Conservation (phyloP, 2,329 filamentous ascomycete species). For the Cercospora sp. region DNA sequence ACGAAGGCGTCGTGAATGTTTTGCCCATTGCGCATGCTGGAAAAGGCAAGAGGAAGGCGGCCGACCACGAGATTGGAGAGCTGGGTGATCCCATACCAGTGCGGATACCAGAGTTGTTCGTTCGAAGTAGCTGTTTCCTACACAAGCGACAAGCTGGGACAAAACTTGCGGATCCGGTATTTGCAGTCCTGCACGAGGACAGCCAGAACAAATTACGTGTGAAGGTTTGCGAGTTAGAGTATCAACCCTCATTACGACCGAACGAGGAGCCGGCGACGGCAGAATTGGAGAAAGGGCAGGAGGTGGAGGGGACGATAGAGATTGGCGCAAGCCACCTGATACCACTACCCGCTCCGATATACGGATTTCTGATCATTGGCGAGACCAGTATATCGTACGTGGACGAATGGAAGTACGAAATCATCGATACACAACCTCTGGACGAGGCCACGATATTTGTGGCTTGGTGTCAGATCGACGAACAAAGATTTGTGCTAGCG, state of each 20-base stretch:
- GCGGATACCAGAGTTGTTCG: conserved; percentile 66
- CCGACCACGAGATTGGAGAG: conserved; percentile 55
- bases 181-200: conserved; percentile 68
- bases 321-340: conserved; percentile 63
- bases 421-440: conserved; percentile 64
- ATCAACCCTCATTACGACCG: conserved; percentile 47
- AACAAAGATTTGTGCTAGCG: conserved; percentile 78
- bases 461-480: conserved; percentile 85
- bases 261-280: conserved; percentile 52
- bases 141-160: conserved; percentile 50
- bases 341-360: conserved; percentile 59
- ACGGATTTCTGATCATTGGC: conserved; percentile 50
- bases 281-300: conserved; percentile 53
- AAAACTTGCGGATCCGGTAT: conserved; percentile 55
- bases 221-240: conserved; percentile 58
- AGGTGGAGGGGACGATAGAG: conserved; percentile 55
- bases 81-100: conserved; percentile 63
- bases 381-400: conserved; percentile 80
- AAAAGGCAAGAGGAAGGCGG: conserved; percentile 49
- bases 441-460: conserved; percentile 81
- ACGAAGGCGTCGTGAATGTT: conserved; percentile 67
- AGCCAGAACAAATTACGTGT: conserved; percentile 57
- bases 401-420: conserved; percentile 68
- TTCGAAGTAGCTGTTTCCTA: conserved; percentile 66
- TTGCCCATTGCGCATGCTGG: conserved; percentile 59